Conservation (phyloP, 140 eudicot genomes). For the Erigeron philadelphicus region DNA sequence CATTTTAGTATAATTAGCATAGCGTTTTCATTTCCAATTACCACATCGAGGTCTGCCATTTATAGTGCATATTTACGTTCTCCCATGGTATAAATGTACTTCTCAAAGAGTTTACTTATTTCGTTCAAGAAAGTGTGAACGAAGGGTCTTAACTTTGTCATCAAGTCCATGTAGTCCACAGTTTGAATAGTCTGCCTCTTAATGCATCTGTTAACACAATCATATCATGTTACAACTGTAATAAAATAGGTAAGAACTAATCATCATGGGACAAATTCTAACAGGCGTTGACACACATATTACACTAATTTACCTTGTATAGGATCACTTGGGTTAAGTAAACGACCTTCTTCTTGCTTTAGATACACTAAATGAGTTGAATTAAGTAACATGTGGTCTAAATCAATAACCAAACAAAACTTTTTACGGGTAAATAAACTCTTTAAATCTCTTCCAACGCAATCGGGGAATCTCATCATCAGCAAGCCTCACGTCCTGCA, state of each 20-base stretch:
- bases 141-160: constrained; percentile 88
- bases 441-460: constrained; percentile 52
- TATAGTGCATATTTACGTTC: constrained; percentile 57
- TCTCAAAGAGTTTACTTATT: constrained; percentile 66
- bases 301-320: constrained; percentile 45
- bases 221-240: neutral
- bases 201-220: neutral
- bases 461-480: constrained; percentile 54
- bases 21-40: constrained; percentile 65
- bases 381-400: constrained; percentile 77
- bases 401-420: constrained; percentile 67
- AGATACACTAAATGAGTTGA: constrained; percentile 48
- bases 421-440: constrained; percentile 34
- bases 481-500: constrained; percentile 57
- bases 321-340: constrained; percentile 40
- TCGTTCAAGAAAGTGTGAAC: constrained; percentile 66
- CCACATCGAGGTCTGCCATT: constrained; percentile 79
- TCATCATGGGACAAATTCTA: neutral
- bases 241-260: no score
- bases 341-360: constrained; percentile 49
- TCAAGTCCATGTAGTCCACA: constrained; percentile 62
- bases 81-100: constrained; percentile 86
- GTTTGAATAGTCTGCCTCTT: constrained; percentile 33
- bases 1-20: neutral
- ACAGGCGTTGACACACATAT: neutral